Evolutionary conservation across 345 rosid species (phyloP).

Genomic region (Citrus inodora): DNA sequence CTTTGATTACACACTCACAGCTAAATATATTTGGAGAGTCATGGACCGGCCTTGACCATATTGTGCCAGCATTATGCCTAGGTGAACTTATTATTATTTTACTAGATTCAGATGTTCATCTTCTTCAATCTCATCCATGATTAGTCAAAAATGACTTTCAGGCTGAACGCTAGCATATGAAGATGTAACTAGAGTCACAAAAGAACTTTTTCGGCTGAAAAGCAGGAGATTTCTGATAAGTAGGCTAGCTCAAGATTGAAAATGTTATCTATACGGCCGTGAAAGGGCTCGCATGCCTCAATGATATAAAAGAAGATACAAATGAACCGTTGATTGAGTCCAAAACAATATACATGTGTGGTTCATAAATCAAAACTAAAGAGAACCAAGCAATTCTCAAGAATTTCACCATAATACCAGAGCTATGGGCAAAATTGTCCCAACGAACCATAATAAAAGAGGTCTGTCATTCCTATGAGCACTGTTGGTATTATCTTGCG

Average conservation of each 20-base stretch:
- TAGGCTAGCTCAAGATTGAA: not conserved
- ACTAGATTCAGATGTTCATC: not conserved
- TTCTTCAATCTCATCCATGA: not conserved
- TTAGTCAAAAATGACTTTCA: not conserved
- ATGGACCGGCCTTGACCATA: not conserved
- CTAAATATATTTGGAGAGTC: not conserved
- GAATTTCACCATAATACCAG: conserved; percentile 25
- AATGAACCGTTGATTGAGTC: not conserved
- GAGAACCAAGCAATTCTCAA: conserved; percentile 7
- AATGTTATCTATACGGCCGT: not conserved
- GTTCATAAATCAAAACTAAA: not conserved
- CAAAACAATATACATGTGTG: not conserved
- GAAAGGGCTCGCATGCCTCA: not conserved
- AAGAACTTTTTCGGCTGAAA: not conserved
- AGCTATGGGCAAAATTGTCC: conserved; percentile 27
- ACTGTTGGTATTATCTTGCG: conserved; percentile 6
- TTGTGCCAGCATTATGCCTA: not conserved
- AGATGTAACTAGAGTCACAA: not conserved
- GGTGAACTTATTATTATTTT: not conserved
- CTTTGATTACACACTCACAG: not conserved
- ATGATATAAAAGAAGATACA: not conserved
- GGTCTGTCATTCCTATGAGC: conserved; percentile 25
- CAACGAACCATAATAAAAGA: conserved; percentile 29
- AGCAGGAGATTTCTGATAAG: not conserved
- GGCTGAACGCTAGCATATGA: not conserved